Evolutionary conservation across 2,329 filamentous ascomycete genomes (phyloP), one percentile per base, ranked within the genome.

Genomic region (Fusarium bulbicola): DNA sequence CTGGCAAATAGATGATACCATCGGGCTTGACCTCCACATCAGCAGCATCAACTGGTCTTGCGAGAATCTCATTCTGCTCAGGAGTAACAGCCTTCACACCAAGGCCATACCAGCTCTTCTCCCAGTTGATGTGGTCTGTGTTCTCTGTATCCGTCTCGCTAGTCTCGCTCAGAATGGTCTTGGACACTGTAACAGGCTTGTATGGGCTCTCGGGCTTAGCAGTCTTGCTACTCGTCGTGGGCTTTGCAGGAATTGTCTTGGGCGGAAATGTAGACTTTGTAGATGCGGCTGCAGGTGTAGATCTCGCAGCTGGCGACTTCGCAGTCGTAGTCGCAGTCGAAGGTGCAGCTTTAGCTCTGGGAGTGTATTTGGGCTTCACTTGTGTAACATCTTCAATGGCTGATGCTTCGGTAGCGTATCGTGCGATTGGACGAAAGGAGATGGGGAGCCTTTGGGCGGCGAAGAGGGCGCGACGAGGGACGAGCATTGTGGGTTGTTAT

Each of bases 1-100:
- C 96, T 18, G 96, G 96, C 66, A 99, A 86, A 81, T 98, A 99
- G 67, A 98, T 86, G 76, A 99, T 95, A 39, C 96, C 96, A 84
- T 99, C 96, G 37, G 96, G 95, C 86, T 99, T 99, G 80, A 99
- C 92, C 85, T 99, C 96, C 62, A 99, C 91, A 82, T 98, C 95
- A 53, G 91, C 88, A 1, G 88, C 84, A 60, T 90, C 84, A 18
- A 97, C 81, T 4, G 91, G 90, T 63, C 89, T 86, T 70, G 93
- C 88, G 52, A 98, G 87, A 26, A 93, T 87, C 21, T 90, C 87
- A 15, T 89, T 87, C 59, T 92, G 89, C 82, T 95, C 92, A 50
- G 90, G 84, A 7, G 90, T 85, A 81, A 97, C 97, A 0, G 94
- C 88, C 39, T 86, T 85, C 1, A 88, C 86, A 40, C 91, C 92